A percentile compares a stretch with the other conserved stretches of the same genome.
These are phyloP conservation scores for Pestalotiopsis fici DNA, from an alignment of 2,329 filamentous ascomycete species.

Conservation along the genomic window DNA sequence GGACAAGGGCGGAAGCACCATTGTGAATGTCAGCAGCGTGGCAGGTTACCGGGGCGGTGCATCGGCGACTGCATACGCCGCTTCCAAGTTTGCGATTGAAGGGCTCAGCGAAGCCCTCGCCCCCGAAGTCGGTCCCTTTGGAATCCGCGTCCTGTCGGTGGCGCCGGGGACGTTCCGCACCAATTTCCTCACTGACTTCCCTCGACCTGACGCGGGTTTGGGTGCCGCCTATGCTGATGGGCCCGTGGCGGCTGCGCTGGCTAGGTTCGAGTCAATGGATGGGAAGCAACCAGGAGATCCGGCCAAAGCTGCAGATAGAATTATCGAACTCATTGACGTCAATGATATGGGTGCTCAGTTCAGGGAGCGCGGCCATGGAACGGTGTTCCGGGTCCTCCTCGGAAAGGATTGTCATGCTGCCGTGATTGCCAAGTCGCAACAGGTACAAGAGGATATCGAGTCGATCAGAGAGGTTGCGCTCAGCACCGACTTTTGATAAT, in stretches of 20 bases:
- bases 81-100: conserved; percentile 41
- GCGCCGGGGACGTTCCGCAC: conserved; percentile 44
- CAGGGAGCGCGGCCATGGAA: conserved; percentile 22
- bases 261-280: conserved; percentile 15
- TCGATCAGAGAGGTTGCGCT: not conserved
- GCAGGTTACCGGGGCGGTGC: conserved; percentile 23
- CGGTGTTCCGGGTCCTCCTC: conserved; percentile 35
- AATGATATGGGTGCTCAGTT: conserved; percentile 29
- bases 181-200: conserved; percentile 33
- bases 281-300: conserved; percentile 32
- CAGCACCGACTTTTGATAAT: not conserved
- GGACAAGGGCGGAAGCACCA: conserved; percentile 17
- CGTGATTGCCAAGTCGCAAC: not conserved
- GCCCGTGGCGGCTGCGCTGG: conserved; percentile 4
- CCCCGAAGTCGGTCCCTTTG: conserved; percentile 34
- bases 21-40: conserved; percentile 29
- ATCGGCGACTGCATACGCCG: conserved; percentile 21
- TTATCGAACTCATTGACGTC: conserved; percentile 37
- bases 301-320: conserved; percentile 33
- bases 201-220: conserved; percentile 8
- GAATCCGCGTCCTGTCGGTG: conserved; percentile 38
- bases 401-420: conserved; percentile 29
- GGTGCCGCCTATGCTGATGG: not conserved
- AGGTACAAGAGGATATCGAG: not conserved
- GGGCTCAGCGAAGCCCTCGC: conserved; percentile 37